Percentiles rank a stretch among this genome's conserved stretches.
phyloP scores from a whole-genome alignment of 371 early-diverging fungal genomes.

The Apophysomyces elegans region DNA sequence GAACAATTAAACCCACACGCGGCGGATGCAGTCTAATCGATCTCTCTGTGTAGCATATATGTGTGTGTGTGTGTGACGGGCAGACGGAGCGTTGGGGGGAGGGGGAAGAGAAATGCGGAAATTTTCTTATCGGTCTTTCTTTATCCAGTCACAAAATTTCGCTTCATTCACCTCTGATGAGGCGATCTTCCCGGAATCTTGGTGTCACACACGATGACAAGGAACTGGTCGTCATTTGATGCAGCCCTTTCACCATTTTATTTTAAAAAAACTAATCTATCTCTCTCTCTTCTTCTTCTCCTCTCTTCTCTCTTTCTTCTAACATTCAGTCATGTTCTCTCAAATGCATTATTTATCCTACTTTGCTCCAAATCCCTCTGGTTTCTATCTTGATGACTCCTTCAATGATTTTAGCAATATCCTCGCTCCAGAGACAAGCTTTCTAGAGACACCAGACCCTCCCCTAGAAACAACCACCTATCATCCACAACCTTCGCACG shows the following conservation, averaged over 20 bases:
- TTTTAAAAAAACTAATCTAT: constrained; percentile 12
- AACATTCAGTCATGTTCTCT: constrained; percentile 11
- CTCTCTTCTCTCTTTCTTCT: constrained; percentile 15
- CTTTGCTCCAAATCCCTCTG: not conserved
- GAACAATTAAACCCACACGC: too few species aligned
- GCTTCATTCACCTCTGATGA: not conserved
- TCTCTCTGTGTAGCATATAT: too few species aligned
- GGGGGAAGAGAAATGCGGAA: not conserved
- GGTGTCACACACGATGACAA: constrained; percentile 43
- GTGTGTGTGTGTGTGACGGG: not conserved
- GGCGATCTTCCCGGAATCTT: constrained; percentile 30
- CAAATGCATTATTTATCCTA: constrained; percentile 1
- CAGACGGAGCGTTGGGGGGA: not conserved
- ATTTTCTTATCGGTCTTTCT: not conserved
- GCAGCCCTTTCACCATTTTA: constrained; percentile 32
- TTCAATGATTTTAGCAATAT: constrained; percentile 2
- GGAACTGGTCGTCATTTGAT: constrained; percentile 46
- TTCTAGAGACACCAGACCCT: constrained; percentile 7
- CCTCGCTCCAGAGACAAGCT: not conserved
- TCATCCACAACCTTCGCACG: constrained; percentile 18
- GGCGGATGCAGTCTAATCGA: too few species aligned
- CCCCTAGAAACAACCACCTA: too few species aligned
- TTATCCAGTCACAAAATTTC: constrained; percentile 6
- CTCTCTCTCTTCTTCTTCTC: constrained; percentile 17
- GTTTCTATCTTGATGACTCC: not conserved